Evolutionary conservation across 805 yeast species (phyloP).

Genomic region (Ascoidea rubescens): DNA sequence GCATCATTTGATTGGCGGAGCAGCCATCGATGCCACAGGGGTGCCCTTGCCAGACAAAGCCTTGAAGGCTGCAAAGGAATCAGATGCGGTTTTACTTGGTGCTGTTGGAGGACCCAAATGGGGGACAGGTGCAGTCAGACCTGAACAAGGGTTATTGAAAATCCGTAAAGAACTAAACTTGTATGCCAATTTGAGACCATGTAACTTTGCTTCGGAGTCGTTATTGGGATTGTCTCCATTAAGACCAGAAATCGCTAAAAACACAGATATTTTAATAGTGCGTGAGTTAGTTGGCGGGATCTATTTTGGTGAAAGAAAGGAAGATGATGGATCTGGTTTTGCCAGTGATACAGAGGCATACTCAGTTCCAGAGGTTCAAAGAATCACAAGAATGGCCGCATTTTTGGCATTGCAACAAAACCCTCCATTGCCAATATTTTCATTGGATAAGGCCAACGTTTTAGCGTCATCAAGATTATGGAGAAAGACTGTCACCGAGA

Average conservation of each 20-base stretch:
- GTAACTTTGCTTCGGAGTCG: constrained; percentile 80
- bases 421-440: constrained; percentile 94
- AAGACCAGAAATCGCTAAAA: constrained; percentile 70
- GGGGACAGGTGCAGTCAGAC: constrained; percentile 95
- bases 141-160: constrained; percentile 90
- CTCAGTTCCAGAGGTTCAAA: constrained; percentile 80
- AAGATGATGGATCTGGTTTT: constrained; percentile 74
- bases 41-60: constrained; percentile 80
- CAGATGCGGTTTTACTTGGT: constrained; percentile 93
- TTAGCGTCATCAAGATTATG: constrained; percentile 92
- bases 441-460: constrained; percentile 94
- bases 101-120: constrained; percentile 99
- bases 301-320: constrained; percentile 91
- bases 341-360: constrained; percentile 94
- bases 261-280: constrained; percentile 86
- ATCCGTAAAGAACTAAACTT: constrained; percentile 89
- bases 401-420: constrained; percentile 84
- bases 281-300: constrained; percentile 98
- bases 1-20: constrained; percentile 90
- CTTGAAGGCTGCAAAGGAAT: constrained; percentile 64
- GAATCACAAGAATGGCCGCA: constrained; percentile 98
- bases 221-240: constrained; percentile 81
- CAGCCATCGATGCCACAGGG: constrained; percentile 96
- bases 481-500: constrained; percentile 86
- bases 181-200: constrained; percentile 95